Evolutionary conservation across 148 eudicot species (phyloP), one percentile per base, ranked within the genome.

Genomic region (Amaranthus cruentus): DNA sequence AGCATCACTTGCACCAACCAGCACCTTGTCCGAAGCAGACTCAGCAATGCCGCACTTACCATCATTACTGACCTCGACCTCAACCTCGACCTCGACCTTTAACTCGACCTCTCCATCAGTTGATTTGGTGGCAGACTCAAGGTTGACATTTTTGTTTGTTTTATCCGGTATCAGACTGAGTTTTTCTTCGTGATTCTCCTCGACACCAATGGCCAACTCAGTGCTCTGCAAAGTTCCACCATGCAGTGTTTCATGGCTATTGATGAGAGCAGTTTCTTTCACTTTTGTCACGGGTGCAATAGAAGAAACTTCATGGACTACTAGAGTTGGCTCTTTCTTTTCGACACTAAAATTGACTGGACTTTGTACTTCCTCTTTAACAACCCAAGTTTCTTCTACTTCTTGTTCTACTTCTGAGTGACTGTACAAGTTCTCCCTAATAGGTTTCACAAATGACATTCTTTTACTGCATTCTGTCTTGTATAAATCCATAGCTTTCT

Each of bases 1-100:
- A 49, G 85, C 63, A 80, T 76, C 87, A 86, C 86, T 84, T 79
- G 76, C 61, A 77, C 80, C 85, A 77, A 74, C 79, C 71, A 76
- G 72, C 81, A 52, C 74, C 68, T 82, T 79, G 54, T 62, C 79
- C 43, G 73, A 15, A 73, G 49, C 57, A 70, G 46, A 55, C 67
- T 75, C 61, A 47, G 56, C 48, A 73, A 58, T 69, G 18, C 43
- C 70, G 7, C 28, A 62, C 66, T 80, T 70, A 42, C 71, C 75
- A 59, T 52, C 72, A 59, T 51, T 43, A 47, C 38, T 61, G 14
- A 52, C 79, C 38, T 28, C 38, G 38, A 28, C 38, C 38, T 28
- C 38, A 2, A 28, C 38, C 38, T 28, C 38, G 38, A 28, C 38
- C 38, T 28, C 38, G 38, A 28, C 38, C 38, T 28, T 28, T 28